Percentiles rank a stretch among this genome's conserved stretches.
These are phyloP conservation scores for Ganoderma sinense DNA, from an alignment of 1,284 basidiomycete species.

Conservation along the genomic window DNA sequence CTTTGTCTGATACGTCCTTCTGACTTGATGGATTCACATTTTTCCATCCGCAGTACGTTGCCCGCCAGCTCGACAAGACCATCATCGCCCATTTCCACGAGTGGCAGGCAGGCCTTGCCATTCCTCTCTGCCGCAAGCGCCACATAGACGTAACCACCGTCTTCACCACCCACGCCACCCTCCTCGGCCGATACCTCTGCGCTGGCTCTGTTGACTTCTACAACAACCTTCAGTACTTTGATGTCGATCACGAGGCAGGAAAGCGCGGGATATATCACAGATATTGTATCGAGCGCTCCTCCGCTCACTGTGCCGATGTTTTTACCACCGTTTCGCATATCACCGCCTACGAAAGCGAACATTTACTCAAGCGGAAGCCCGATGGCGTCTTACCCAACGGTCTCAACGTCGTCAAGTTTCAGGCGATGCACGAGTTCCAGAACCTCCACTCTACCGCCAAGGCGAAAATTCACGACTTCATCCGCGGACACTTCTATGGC, in stretches of 20 bases:
- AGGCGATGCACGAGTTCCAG: constrained; percentile 96
- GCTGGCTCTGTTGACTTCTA: constrained; percentile 99
- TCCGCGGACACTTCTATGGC: constrained; percentile 98
- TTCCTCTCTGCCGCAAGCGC: constrained; percentile 94
- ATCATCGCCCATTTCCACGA: constrained; percentile 99
- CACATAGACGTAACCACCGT: constrained; percentile 98
- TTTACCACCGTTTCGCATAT: constrained; percentile 99
- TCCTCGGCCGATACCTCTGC: constrained; percentile 97
- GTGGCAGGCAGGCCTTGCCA: constrained; percentile 98
- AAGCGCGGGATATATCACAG: constrained; percentile 94
- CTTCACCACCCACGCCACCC: constrained; percentile 98
- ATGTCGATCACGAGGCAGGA: constrained; percentile 98
- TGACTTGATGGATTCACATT: neutral
- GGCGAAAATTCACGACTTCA: constrained; percentile 97
- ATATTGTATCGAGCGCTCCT: constrained; percentile 96
- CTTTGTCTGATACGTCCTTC: constrained; percentile 13
- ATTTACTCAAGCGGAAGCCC: constrained; percentile 96
- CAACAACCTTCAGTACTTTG: constrained; percentile 99
- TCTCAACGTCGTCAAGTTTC: constrained; percentile 96
- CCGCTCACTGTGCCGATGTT: constrained; percentile 95
- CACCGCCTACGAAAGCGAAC: constrained; percentile 97
- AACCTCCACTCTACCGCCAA: constrained; percentile 94
- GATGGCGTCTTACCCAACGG: constrained; percentile 99
- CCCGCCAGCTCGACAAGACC: constrained; percentile 81
- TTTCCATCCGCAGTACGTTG: constrained; percentile 66